A percentile compares a stretch with the other conserved stretches of the same genome.
Conservation (phyloP, 192 early-diverging fungal genomes). For the Coemansia interrupta region DNA sequence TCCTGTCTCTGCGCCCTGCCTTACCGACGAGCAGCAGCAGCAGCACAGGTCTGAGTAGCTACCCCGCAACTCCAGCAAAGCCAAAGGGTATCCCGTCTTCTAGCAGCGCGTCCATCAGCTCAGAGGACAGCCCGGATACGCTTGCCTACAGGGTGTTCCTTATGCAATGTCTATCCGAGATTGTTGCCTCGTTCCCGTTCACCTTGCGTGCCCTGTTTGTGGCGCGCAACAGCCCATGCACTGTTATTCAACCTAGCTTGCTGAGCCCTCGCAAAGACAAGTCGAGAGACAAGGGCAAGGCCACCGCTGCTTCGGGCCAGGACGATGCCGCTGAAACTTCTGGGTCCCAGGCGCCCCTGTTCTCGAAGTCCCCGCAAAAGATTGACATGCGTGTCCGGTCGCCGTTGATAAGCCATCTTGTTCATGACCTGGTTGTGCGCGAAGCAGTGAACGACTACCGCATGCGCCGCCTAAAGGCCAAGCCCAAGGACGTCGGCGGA, state of each 20-base stretch:
- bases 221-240: constrained; percentile 19
- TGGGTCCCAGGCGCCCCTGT: not conserved
- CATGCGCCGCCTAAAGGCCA: constrained; percentile 21
- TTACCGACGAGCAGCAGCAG: constrained; percentile 6
- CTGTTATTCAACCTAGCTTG: not conserved
- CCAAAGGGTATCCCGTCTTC: constrained; percentile 1
- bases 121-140: constrained; percentile 38
- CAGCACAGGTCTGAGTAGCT: constrained; percentile 3
- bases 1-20: constrained; percentile 34
- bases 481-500: constrained; percentile 17
- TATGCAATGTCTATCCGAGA: constrained; percentile 81
- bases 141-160: constrained; percentile 70
- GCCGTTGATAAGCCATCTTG: constrained; percentile 45
- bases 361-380: constrained; percentile 5
- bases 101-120: not conserved
- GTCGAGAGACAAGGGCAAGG: constrained; percentile 31
- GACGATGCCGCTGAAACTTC: constrained; percentile 2
- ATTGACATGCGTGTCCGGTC: constrained; percentile 33
- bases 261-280: constrained; percentile 38
- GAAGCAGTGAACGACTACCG: constrained; percentile 35
- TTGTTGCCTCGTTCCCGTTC: constrained; percentile 80
- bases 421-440: constrained; percentile 51
- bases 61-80: constrained; percentile 4
- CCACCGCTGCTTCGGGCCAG: constrained; percentile 6
- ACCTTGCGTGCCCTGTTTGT: constrained; percentile 36